Base-by-base conservation (phyloP, 176 grass and related monocot genomes). In the Oryza punctata region DNA sequence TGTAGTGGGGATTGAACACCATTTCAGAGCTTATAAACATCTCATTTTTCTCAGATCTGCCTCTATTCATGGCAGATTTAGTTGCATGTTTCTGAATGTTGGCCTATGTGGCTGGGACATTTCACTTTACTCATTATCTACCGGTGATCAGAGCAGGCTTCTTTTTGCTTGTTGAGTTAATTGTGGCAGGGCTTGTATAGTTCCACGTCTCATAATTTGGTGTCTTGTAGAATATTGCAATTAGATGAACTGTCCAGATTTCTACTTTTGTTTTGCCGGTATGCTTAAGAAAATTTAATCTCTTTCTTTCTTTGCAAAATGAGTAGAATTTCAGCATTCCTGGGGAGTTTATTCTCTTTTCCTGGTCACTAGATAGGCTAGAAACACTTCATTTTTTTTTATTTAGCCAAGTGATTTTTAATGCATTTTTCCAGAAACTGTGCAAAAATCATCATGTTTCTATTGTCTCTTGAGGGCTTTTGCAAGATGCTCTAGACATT, bases 251-350 rank as follows among this genome's bases (percentile, higher is more conserved):
- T 3, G 3, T n/a, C 46, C 61, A 11, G 49, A 67, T 38, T 38
- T 49, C 38, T 76, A 76, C 15, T 87, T 7, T 23, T 72, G 68
- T 43, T 78, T n/a, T n/a, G n/a, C 25, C 14, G 4, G 15, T 64
- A 2, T 63, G 37, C 47, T 69, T 3, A 25, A 23, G 25, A 30
- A 3, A 65, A 12, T 14, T 11, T 40, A 78, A 28, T 60, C 4
- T 45, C 37, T 65, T 65, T 65, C 14, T 65, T 78, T 65, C 14
- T 65, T 27, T 45, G 40, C 5, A 67, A 67, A 79, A 46, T 10
- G 40, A 46, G 4, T n/a, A 28, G n/a, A 24, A 10, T 44, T 67
- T 13, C 28, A 40, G 61, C 60, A 37, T 65, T 57, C 2, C 27
- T 81, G 47, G 79, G 26, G 4, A 45, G 2, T 26, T 15, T 7